Evolutionary conservation across 2,329 filamentous ascomycete genomes (phyloP).

Genomic region (Colletotrichum lindemuthianum): DNA sequence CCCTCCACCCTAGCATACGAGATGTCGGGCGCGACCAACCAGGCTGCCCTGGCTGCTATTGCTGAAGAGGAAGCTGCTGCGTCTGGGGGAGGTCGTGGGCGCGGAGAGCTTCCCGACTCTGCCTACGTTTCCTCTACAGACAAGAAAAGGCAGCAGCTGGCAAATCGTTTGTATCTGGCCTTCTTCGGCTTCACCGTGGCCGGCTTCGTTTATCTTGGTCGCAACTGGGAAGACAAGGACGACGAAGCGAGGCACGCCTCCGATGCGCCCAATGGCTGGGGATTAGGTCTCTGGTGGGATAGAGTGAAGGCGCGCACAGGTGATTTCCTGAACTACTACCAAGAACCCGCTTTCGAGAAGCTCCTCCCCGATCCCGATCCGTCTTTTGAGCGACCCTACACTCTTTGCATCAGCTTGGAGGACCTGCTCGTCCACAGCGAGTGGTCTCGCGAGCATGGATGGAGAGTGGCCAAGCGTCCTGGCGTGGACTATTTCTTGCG

Average conservation of each 20-base stretch:
- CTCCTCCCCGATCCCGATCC: conserved; percentile 86
- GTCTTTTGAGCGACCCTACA: conserved; percentile 86
- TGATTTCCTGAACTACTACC: conserved; percentile 89
- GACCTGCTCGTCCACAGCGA: conserved; percentile 95
- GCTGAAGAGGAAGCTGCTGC: conserved; percentile 49
- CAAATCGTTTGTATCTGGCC: conserved; percentile 76
- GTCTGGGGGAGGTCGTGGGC: conserved; percentile 60
- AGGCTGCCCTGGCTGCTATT: conserved; percentile 37
- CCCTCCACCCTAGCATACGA: conserved; percentile 90
- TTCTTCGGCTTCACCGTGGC: conserved; percentile 66
- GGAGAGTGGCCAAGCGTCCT: conserved; percentile 93
- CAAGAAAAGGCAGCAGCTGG: conserved; percentile 78
- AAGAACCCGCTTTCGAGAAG: conserved; percentile 94
- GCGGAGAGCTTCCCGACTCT: conserved; percentile 76
- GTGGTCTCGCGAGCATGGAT: conserved; percentile 93
- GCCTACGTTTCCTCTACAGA: conserved; percentile 94
- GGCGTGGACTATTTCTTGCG: conserved; percentile 97
- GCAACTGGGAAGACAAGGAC: conserved; percentile 86
- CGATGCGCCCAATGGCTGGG: conserved; percentile 84
- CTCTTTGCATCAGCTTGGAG: conserved; percentile 90
- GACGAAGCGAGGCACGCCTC: conserved; percentile 73
- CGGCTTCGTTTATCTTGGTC: conserved; percentile 79
- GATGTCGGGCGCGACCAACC: conserved; percentile 54
- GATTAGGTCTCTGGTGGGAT: conserved; percentile 78
- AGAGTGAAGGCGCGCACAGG: conserved; percentile 79